Base-by-base conservation (phyloP, 140 eudicot species). In the Anethum foeniculum region DNA sequence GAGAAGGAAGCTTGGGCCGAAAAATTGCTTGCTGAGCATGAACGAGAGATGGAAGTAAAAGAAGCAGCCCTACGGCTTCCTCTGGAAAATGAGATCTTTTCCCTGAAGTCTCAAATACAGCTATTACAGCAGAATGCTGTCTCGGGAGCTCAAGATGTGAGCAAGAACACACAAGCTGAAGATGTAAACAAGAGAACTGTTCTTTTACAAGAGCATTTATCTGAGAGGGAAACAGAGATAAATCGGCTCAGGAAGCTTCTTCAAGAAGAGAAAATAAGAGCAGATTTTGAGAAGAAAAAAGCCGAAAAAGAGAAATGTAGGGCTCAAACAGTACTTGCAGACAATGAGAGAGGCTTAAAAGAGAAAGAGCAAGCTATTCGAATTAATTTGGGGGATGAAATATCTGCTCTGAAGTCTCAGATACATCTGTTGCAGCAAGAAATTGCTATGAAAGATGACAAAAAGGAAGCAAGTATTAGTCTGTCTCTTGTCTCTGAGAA, bases 211-310 rank as follows among this genome's bases (percentile, higher is more conserved):
- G 81, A 69, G 48, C 80, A 34, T 34, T 15, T 88, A 10, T 80
- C 86, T 69, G 85, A 75, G 56, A 77, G 85, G 84, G 94, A 86
- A 81, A 76, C 82, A 46, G 93, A 94, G 84, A 82, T 88, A 76
- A 81, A 82, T 43, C 80, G 77, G 71, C 92, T 94, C 58, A 92
- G 82, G 68, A 88, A 89, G 81, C 87, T 87, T 79, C 77, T 89
- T 64, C 91, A 91, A 43, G 85, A 85, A 54, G 98, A 93, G 86
- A 86, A 65, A 82, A 85, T 28, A 65, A 82, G 83, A 76, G 88
- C 83, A 5, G 91, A 84, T 68, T 76, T 49, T 38, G 91, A 85
- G 83, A 82, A 76, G 80, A 86, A 84, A 81, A 88, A 79, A 60
- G 88, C 88, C 62, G 4, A 36, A 21, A 86, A 56, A 78, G 79